A percentile compares a stretch with the other conserved stretches of the same genome.
phyloP scores from a whole-genome alignment of 306 rosid species.

The Morella rubra region DNA sequence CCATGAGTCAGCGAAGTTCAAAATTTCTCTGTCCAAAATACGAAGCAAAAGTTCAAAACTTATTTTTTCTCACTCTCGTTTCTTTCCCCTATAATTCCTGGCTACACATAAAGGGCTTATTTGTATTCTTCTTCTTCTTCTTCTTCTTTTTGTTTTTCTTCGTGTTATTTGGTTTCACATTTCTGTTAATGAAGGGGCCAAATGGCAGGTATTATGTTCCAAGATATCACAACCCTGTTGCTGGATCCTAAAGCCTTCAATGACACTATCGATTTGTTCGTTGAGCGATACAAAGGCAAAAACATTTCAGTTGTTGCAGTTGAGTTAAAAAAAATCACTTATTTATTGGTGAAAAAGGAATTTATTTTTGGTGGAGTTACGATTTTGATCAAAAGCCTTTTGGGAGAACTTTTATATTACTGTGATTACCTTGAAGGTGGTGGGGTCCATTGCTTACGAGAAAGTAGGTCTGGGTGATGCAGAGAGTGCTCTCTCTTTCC shows the following conservation, averaged over 20 bases:
- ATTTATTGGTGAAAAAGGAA: not conserved
- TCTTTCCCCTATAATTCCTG: conserved; percentile 9
- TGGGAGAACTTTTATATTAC: conserved; percentile 17
- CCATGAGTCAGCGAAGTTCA: conserved; percentile 8
- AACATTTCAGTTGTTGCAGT: conserved; percentile 98
- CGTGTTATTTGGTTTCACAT: not conserved
- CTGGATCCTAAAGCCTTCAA: conserved; percentile 91
- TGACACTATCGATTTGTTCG: conserved; percentile 88
- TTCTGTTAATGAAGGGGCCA: conserved; percentile 20
- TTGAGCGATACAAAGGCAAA: conserved; percentile 86
- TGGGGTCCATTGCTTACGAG: conserved; percentile 53
- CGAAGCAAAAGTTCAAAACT: not conserved
- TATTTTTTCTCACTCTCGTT: not conserved
- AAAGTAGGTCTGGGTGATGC: conserved; percentile 55
- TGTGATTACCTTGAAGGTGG: conserved; percentile 55
- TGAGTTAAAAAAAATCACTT: conserved; percentile 30
- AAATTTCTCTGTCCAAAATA: not conserved
- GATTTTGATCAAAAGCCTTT: conserved; percentile 30
- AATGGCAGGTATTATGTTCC: conserved; percentile 92
- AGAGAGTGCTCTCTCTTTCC: conserved; percentile 21
- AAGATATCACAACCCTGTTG: conserved; percentile 84
- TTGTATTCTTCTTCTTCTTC: conserved; percentile 1
- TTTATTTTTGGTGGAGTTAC: conserved; percentile 9
- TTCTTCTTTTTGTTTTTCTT: not conserved
- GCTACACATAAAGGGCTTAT: conserved; percentile 2